These are phyloP conservation scores for Salix arbutifolia DNA, from an alignment of 345 rosid genomes.

Conservation along the genomic window DNA sequence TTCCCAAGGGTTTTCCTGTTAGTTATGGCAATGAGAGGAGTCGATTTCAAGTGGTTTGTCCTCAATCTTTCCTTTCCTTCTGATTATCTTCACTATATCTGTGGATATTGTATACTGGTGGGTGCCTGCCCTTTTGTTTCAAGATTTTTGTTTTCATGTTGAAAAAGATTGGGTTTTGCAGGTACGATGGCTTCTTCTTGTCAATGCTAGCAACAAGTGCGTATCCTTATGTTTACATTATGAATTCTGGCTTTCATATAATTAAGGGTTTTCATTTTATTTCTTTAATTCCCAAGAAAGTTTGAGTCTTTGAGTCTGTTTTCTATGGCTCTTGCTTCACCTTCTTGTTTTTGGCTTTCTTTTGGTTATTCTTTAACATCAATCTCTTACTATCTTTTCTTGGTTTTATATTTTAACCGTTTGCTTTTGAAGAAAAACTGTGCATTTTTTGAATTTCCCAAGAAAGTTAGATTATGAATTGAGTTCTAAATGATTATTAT, in stretches of 20 bases:
- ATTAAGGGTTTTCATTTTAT: not conserved
- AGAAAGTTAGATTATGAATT: not conserved
- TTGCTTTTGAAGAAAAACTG: not conserved
- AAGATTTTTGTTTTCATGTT: not conserved
- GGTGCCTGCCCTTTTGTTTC: not conserved
- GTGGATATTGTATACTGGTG: not conserved
- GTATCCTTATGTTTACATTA: constrained; percentile 55
- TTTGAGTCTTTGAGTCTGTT: not conserved
- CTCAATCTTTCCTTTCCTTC: constrained; percentile 14
- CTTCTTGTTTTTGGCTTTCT: not conserved
- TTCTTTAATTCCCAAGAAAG: not conserved
- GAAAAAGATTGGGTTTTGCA: constrained; percentile 31
- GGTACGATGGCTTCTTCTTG: constrained; percentile 99
- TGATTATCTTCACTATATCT: not conserved
- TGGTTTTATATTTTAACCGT: not conserved
- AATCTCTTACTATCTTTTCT: not conserved
- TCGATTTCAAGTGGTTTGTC: constrained; percentile 91
- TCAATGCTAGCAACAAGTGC: constrained; percentile 97
- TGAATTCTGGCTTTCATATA: not conserved
- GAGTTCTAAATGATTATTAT: not conserved
- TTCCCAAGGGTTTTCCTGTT: not conserved
- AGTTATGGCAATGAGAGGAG: constrained; percentile 79
- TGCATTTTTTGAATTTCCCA: not conserved
- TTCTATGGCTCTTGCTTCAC: not conserved
- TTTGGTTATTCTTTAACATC: not conserved